These are phyloP conservation scores for Aspergillus sp. DNA, from an alignment of 2,329 filamentous ascomycete genomes.

Conservation along the genomic window DNA sequence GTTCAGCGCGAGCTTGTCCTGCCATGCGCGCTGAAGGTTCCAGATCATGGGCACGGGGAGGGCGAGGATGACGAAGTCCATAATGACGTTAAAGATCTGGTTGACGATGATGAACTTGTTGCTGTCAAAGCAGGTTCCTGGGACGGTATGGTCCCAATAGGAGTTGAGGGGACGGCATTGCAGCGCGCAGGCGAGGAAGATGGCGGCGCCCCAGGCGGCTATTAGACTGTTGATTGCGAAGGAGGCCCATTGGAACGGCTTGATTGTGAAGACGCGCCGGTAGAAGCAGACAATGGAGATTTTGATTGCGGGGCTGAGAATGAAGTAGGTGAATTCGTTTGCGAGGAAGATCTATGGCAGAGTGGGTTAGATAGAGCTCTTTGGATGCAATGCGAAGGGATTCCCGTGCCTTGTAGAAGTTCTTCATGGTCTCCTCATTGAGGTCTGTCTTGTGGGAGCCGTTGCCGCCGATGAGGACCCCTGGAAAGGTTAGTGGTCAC, in stretches of 20 bases:
- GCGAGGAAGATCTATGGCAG: constrained; percentile 36
- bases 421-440: constrained; percentile 28
- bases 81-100: constrained; percentile 38
- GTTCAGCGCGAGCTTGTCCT: constrained; percentile 41
- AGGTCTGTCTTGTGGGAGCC: constrained; percentile 30
- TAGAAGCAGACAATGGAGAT: constrained; percentile 43
- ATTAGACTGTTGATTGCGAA: constrained; percentile 36
- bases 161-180: constrained; percentile 37
- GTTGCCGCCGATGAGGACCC: constrained; percentile 39
- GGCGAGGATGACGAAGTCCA: constrained; percentile 39
- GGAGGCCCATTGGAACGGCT: constrained; percentile 31
- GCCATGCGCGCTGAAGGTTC: constrained; percentile 39
- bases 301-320: constrained; percentile 38
- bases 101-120: constrained; percentile 39
- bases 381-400: neutral
- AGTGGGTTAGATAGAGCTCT: neutral
- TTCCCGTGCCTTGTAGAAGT: constrained; percentile 35
- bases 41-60: constrained; percentile 42
- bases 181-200: constrained; percentile 38
- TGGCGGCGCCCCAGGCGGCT: constrained; percentile 33
- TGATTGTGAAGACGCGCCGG: constrained; percentile 38
- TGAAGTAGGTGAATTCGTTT: constrained; percentile 41
- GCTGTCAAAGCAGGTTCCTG: constrained; percentile 33
- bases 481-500: constrained; percentile 18
- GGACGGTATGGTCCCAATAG: constrained; percentile 36